phyloP scores from a whole-genome alignment of 441 rosid genomes.

The Brassica balearica region DNA sequence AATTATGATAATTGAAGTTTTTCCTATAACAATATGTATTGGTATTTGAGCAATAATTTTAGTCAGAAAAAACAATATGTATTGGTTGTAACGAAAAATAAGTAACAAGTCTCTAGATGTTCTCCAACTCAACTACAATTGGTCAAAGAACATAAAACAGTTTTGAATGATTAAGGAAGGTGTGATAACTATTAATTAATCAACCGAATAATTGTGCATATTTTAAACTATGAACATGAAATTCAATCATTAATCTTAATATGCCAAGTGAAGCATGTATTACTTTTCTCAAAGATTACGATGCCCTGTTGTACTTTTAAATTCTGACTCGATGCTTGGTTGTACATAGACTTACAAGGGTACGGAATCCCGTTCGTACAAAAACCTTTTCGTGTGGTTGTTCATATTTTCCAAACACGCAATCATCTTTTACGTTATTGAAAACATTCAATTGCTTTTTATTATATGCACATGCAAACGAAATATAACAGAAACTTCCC shows the following conservation, averaged over 20 bases:
- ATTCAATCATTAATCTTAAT: slow-evolving; percentile 17
- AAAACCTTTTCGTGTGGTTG: neutral
- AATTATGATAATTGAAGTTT: no score
- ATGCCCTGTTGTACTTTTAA: slow-evolving; percentile 3
- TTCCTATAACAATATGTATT: no score
- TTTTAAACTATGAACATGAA: neutral
- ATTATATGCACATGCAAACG: slow-evolving; percentile 41
- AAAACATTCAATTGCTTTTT: slow-evolving; percentile 33
- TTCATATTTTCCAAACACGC: slow-evolving; percentile 29
- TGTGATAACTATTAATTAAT: slow-evolving; percentile 13
- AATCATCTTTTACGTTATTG: slow-evolving; percentile 22
- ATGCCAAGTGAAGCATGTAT: slow-evolving; percentile 29
- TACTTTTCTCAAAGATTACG: slow-evolving; percentile 16
- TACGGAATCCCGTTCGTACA: slow-evolving; percentile 43
- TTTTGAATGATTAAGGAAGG: slow-evolving; percentile 30
- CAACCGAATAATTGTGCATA: slow-evolving; percentile 19
- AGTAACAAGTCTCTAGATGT: slow-evolving; percentile 1
- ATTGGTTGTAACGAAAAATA: neutral
- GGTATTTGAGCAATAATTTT: no score
- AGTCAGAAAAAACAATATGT: neutral
- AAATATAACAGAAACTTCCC: slow-evolving; percentile 47
- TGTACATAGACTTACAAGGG: slow-evolving; percentile 36
- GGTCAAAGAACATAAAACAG: slow-evolving; percentile 41
- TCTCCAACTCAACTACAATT: slow-evolving; percentile 17
- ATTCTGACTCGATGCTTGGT: slow-evolving; percentile 25